Conservation (phyloP, 1,139 yeast species). For the Yamadazyma atlantica region DNA sequence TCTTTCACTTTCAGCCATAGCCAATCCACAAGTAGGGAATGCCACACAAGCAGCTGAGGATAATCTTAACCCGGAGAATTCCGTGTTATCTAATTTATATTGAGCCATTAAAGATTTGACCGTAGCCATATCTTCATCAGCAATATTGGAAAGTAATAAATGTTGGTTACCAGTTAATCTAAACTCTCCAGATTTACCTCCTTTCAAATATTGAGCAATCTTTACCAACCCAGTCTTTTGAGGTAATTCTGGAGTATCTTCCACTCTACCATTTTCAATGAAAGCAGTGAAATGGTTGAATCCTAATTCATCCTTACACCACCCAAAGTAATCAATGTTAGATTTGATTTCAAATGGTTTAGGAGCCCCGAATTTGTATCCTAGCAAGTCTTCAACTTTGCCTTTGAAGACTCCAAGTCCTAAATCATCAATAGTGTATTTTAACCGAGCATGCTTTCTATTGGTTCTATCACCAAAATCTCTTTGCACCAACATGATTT, state of each 20-base stretch:
- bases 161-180: conserved; percentile 97
- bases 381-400: conserved; percentile 83
- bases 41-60: conserved; percentile 98
- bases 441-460: conserved; percentile 97
- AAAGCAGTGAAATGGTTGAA: conserved; percentile 89
- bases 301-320: conserved; percentile 89
- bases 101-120: conserved; percentile 65
- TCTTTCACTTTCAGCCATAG: conserved; percentile 98
- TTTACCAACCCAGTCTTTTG: conserved; percentile 85
- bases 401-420: conserved; percentile 78
- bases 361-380: conserved; percentile 69
- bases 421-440: conserved; percentile 92
- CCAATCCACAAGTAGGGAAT: conserved; percentile 97
- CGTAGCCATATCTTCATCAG: conserved; percentile 62
- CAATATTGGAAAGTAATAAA: conserved; percentile 70
- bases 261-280: conserved; percentile 96
- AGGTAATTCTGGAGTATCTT: conserved; percentile 85
- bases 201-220: conserved; percentile 65
- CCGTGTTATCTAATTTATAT: conserved; percentile 82
- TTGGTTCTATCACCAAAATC: conserved; percentile 94
- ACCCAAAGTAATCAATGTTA: conserved; percentile 89
- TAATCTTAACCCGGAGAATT: conserved; percentile 79
- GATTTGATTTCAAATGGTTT: conserved; percentile 76
- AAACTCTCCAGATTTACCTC: conserved; percentile 69
- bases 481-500: conserved; percentile 91